These are phyloP conservation scores for Fusarium albidum DNA, from an alignment of 2,329 filamentous ascomycete genomes.

Conservation along the genomic window DNA sequence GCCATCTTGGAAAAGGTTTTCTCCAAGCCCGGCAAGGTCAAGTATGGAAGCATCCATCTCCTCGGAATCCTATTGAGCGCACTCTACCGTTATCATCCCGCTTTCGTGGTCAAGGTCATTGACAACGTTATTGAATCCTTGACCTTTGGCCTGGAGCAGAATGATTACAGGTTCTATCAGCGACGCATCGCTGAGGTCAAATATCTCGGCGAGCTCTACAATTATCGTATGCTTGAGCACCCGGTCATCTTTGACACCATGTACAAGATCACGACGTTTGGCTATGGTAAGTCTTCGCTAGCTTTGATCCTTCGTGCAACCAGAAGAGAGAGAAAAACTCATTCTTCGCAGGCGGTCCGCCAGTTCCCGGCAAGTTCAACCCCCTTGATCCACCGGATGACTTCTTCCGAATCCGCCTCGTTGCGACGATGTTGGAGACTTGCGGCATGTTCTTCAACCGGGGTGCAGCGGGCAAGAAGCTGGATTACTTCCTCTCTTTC, in stretches of 20 bases:
- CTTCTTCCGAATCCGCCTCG: slow-evolving; percentile 92
- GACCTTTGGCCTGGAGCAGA: slow-evolving; percentile 86
- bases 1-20: slow-evolving; percentile 87
- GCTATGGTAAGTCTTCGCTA: slow-evolving; percentile 66
- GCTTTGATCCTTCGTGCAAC: no score
- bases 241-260: slow-evolving; percentile 94
- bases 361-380: slow-evolving; percentile 78
- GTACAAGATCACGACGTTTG: slow-evolving; percentile 94
- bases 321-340: slow-evolving; percentile 6
- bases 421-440: slow-evolving; percentile 89
- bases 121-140: slow-evolving; percentile 92
- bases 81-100: slow-evolving; percentile 89
- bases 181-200: slow-evolving; percentile 94
- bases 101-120: slow-evolving; percentile 89
- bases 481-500: slow-evolving; percentile 97
- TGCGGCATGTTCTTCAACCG: slow-evolving; percentile 97
- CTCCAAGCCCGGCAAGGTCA: slow-evolving; percentile 95
- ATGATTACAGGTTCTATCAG: slow-evolving; percentile 98
- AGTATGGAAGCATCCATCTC: slow-evolving; percentile 95
- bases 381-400: slow-evolving; percentile 89
- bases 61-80: slow-evolving; percentile 89
- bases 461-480: slow-evolving; percentile 92
- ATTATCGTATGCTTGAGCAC: slow-evolving; percentile 96
- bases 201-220: slow-evolving; percentile 95
- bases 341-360: slow-evolving; percentile 70